These are phyloP conservation scores for Emmonsiellopsis sp. DNA, from an alignment of 2,329 filamentous ascomycete genomes.

Conservation along the genomic window DNA sequence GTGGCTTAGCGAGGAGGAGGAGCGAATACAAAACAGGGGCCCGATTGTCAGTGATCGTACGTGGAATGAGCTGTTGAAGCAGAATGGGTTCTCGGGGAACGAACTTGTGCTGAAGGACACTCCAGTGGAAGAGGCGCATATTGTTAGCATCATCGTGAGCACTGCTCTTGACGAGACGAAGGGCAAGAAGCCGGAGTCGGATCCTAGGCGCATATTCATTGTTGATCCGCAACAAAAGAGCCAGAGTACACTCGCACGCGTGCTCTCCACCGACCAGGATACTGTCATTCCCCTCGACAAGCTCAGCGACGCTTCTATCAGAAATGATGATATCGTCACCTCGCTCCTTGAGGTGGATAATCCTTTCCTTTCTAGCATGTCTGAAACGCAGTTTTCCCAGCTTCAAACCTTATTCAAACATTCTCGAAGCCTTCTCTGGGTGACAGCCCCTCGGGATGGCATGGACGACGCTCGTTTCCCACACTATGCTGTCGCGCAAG, in stretches of 20 bases:
- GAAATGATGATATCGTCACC: conserved; percentile 5
- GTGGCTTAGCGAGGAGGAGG: conserved; percentile 19
- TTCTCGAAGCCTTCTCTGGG: conserved; percentile 21
- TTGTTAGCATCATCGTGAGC: conserved; percentile 9
- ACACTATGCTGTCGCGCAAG: conserved; percentile 2
- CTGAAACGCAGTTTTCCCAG: conserved; percentile 13
- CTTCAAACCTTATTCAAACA: conserved; percentile 17
- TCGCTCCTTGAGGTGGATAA: conserved; percentile 11
- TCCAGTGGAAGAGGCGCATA: conserved; percentile 7
- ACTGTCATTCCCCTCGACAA: conserved; percentile 1
- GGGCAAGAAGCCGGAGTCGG: conserved; percentile 8
- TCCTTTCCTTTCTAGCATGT: conserved; percentile 12
- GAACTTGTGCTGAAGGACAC: conserved; percentile 9
- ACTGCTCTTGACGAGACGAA: conserved; percentile 6
- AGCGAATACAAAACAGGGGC: conserved; percentile 7
- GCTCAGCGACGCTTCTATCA: not conserved
- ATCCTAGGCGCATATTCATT: conserved; percentile 1
- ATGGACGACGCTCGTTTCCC: conserved; percentile 1
- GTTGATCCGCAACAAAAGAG: not conserved
- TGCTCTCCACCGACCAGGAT: not conserved
- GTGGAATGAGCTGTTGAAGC: conserved; percentile 18
- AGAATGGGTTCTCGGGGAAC: conserved; percentile 17
- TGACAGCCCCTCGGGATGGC: conserved; percentile 14
- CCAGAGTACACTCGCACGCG: not conserved
- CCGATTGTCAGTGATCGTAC: conserved; percentile 10